Percentiles rank a stretch among this genome's conserved stretches.
Conservation (phyloP, 1,139 yeast species). For the Debaryomyces robertsiae region DNA sequence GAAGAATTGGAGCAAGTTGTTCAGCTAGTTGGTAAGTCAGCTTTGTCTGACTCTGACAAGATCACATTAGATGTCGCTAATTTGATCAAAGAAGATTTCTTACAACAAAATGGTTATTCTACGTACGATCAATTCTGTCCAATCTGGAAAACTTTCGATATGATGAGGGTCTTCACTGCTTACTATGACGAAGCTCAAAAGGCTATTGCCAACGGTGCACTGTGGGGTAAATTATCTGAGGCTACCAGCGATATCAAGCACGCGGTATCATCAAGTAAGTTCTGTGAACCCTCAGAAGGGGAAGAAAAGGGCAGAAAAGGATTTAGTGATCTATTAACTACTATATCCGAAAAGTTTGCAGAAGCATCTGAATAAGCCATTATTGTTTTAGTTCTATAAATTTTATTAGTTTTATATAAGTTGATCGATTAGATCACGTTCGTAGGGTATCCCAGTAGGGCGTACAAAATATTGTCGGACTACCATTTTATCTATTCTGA, state of each 20-base stretch:
- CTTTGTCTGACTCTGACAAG: conserved; percentile 93
- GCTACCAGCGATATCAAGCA: conserved; percentile 89
- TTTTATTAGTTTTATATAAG: conserved; percentile 4
- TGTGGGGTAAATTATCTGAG: conserved; percentile 90
- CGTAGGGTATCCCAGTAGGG: too few species aligned
- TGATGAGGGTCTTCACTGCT: conserved; percentile 93
- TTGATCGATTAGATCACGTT: background rate
- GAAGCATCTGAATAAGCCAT: conserved; percentile 80
- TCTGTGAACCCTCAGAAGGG: conserved; percentile 94
- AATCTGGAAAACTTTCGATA: conserved; percentile 96
- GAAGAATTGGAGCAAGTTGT: conserved; percentile 99
- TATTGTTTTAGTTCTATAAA: conserved; percentile 13
- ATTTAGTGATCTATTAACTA: conserved; percentile 72
- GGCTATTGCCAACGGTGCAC: conserved; percentile 91
- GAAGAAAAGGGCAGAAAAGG: conserved; percentile 73
- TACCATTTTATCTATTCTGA: too few species aligned
- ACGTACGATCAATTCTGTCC: conserved; percentile 99
- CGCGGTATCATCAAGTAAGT: conserved; percentile 90
- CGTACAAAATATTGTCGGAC: too few species aligned
- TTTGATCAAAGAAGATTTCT: conserved; percentile 93
- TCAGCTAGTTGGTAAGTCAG: conserved; percentile 98
- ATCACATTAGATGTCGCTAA: conserved; percentile 92
- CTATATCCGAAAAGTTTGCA: conserved; percentile 87
- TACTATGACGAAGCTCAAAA: conserved; percentile 97
- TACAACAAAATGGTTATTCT: conserved; percentile 98